phyloP scores from a whole-genome alignment of 345 rosid species.

The Erysimum cheiranthoides region DNA sequence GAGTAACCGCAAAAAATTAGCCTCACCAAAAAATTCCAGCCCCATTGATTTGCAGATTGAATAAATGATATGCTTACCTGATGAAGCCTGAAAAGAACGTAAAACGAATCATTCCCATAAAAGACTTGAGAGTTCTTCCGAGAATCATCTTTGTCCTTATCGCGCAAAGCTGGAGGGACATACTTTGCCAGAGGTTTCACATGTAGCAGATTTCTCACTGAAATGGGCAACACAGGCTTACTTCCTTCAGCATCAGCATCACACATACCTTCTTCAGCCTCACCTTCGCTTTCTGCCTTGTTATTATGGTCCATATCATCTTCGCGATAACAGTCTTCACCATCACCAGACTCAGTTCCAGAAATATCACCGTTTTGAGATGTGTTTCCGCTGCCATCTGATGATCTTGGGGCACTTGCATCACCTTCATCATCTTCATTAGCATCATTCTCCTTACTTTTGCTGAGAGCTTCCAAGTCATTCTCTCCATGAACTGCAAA shows the following conservation, averaged over 20 bases:
- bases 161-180: slow-evolving; percentile 57
- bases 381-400: slow-evolving; percentile 87
- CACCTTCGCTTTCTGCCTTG: slow-evolving; percentile 95
- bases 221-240: slow-evolving; percentile 62
- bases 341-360: slow-evolving; percentile 87
- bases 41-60: slow-evolving; percentile 3
- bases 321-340: slow-evolving; percentile 76
- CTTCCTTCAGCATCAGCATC: slow-evolving; percentile 82
- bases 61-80: slow-evolving; percentile 56
- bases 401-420: slow-evolving; percentile 83
- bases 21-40: background rate
- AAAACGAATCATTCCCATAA: slow-evolving; percentile 95
- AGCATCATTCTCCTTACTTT: slow-evolving; percentile 72
- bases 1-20: slow-evolving; percentile 12
- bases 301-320: slow-evolving; percentile 74
- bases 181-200: slow-evolving; percentile 91
- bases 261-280: slow-evolving; percentile 66
- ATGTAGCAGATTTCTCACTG: slow-evolving; percentile 67
- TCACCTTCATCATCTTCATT: slow-evolving; percentile 87
- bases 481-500: slow-evolving; percentile 75
- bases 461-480: slow-evolving; percentile 59
- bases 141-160: slow-evolving; percentile 56
- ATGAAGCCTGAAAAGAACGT: slow-evolving; percentile 94
- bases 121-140: slow-evolving; percentile 64
- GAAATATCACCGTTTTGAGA: slow-evolving; percentile 93